These are phyloP conservation scores for Hippophae tibetana DNA, from an alignment of 306 rosid genomes.

Conservation along the genomic window DNA sequence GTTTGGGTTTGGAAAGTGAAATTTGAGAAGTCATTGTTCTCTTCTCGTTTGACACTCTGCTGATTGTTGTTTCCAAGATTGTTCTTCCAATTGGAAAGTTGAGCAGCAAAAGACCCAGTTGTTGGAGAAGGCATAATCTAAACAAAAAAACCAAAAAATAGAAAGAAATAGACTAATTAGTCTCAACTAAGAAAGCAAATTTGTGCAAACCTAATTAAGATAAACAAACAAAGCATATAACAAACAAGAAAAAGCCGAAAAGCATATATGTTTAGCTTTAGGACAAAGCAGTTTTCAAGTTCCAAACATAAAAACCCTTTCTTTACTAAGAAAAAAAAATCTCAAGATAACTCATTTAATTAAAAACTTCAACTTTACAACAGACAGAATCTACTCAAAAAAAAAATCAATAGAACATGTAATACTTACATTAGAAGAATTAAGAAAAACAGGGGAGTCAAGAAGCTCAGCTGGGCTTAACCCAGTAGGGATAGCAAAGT, in stretches of 20 bases:
- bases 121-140: constrained; percentile 80
- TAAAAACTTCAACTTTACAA: too few species aligned
- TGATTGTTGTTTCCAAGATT: constrained; percentile 27
- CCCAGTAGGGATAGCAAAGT: constrained; percentile 64
- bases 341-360: too few species aligned
- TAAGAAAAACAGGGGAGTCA: constrained; percentile 78
- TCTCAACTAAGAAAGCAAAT: background rate
- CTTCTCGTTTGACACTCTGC: constrained; percentile 49
- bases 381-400: too few species aligned
- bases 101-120: constrained; percentile 60
- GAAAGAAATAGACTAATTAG: constrained; percentile 6
- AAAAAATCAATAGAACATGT: background rate
- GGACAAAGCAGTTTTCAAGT: too few species aligned
- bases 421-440: constrained; percentile 48
- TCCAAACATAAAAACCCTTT: too few species aligned
- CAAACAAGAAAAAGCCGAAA: too few species aligned
- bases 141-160: background rate
- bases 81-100: constrained; percentile 45
- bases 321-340: too few species aligned
- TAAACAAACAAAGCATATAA: background rate
- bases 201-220: background rate
- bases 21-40: constrained; percentile 28
- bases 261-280: too few species aligned
- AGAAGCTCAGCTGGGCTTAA: constrained; percentile 78
- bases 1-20: constrained; percentile 63